phyloP scores from a whole-genome alignment of 192 early-diverging fungal genomes.

The Entomortierella lignicola region DNA sequence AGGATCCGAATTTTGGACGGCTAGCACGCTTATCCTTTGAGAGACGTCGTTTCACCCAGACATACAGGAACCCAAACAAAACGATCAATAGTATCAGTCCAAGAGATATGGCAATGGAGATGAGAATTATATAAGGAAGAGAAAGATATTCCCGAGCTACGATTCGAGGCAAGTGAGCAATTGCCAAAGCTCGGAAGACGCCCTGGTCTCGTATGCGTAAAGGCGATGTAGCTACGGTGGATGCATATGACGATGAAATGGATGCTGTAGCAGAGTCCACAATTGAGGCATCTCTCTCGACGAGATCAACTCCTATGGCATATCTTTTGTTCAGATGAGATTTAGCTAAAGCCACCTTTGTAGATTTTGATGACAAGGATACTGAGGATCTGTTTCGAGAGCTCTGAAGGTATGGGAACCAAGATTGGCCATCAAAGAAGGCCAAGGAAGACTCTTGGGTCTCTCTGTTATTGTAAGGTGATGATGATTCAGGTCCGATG shows the following conservation, averaged over 20 bases:
- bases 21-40: background rate
- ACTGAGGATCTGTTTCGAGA: constrained; percentile 19
- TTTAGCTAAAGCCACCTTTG: background rate
- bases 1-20: constrained; percentile 18
- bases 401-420: constrained; percentile 59
- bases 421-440: constrained; percentile 59
- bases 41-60: constrained; percentile 30
- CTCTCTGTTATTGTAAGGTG: background rate
- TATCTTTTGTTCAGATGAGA: background rate
- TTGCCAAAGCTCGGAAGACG: constrained; percentile 36
- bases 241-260: too few relatives aligned
- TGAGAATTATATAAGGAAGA: constrained; percentile 72
- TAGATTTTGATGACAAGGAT: background rate
- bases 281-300: background rate
- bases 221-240: background rate
- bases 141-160: constrained; percentile 51
- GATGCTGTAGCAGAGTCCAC: too few relatives aligned
- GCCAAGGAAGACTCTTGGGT: constrained; percentile 57
- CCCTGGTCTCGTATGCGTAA: constrained; percentile 37
- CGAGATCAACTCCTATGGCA: background rate
- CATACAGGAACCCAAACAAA: constrained; percentile 64
- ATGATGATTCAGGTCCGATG: constrained; percentile 18
- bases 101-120: constrained; percentile 76
- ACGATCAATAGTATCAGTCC: constrained; percentile 74
- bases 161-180: constrained; percentile 40